These are phyloP conservation scores for Podaxis sp. DNA, from an alignment of 768 basidiomycete species.

Conservation along the genomic window DNA sequence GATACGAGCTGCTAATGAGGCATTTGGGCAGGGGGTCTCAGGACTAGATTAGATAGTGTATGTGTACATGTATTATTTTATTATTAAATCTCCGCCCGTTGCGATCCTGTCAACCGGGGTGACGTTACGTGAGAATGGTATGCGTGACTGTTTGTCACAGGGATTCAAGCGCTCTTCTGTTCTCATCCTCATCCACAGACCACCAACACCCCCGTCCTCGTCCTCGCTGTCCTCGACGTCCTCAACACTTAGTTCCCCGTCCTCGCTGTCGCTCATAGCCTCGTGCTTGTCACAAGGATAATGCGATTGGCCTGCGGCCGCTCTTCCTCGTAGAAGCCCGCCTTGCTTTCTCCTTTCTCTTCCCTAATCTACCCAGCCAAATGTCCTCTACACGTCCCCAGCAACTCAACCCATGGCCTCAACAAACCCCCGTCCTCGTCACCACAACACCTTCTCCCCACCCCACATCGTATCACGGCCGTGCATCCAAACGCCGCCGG, in stretches of 20 bases:
- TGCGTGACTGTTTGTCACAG: constrained; percentile 1
- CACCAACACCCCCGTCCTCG: constrained; percentile 7
- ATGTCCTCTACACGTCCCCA: constrained; percentile 14
- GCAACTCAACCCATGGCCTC: constrained; percentile 15
- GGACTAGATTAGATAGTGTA: constrained; percentile 1
- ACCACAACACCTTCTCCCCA: constrained; percentile 6
- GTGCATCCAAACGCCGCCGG: constrained; percentile 15
- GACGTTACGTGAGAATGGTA: constrained; percentile 10
- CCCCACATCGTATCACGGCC: constrained; percentile 9
- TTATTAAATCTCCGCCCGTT: neutral
- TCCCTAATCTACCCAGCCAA: neutral
- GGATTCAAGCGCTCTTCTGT: neutral
- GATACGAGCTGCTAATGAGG: constrained; percentile 53
- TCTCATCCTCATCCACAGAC: constrained; percentile 7
- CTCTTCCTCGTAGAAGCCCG: constrained; percentile 7
- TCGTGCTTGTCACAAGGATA: neutral
- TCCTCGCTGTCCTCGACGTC: constrained; percentile 11
- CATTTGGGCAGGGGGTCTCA: constrained; percentile 35
- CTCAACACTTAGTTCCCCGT: constrained; percentile 3
- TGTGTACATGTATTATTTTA: constrained; percentile 3
- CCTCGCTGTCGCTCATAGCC: constrained; percentile 2
- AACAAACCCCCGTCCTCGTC: constrained; percentile 10
- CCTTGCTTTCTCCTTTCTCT: neutral
- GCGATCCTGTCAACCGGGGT: constrained; percentile 16
- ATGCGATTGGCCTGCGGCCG: constrained; percentile 12